Evolutionary conservation across 1,284 basidiomycete genomes (phyloP), one percentile per base, ranked within the genome.

Genomic region (Ustilago vetiveriae): DNA sequence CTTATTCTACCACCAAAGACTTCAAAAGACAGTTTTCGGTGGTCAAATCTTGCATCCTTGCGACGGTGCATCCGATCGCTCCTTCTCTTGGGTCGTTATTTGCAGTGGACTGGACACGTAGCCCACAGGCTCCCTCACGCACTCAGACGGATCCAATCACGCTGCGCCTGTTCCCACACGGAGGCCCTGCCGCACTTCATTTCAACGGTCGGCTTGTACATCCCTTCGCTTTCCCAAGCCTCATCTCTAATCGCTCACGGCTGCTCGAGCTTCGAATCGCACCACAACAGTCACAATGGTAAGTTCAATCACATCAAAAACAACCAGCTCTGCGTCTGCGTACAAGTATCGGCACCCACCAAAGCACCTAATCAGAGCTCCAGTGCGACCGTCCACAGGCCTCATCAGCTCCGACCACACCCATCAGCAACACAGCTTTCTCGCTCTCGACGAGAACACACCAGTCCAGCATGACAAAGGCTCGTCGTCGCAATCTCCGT

Each of bases 401-500:
- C n/a, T n/a, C 23, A 26, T 26, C 38, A 22, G 10, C 23, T 6
- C 10, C 17, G 17, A 29, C 27, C 27, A 7, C 27, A 29, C 6
- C 27, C 13, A 16, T 19, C 16, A 16, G 8, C n/a, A 37, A 16
- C 14, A 19, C 36, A 13, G 8, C 33, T 35, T 35, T 35, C 33
- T 29, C n/a, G n/a, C n/a, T n/a, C n/a, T n/a, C n/a, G n/a, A n/a
- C n/a, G n/a, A n/a, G n/a, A n/a, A n/a, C n/a, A n/a, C 13, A 29
- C 13, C 27, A 13, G 10, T 6, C 10, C 35, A 41, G 3, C 19
- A 65, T 65, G 62, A 54, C 62, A 27, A 65, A 58, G 40, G 51
- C 45, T 30, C 54, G 54, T 38, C 50, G 51, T 41, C 62, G 62
- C 50, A 65, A 65, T 22, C 55, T 57, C 10, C 62, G 62, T 17